Evolutionary conservation across 345 rosid genomes (phyloP).

Genomic region (Barbarea vulgaris): DNA sequence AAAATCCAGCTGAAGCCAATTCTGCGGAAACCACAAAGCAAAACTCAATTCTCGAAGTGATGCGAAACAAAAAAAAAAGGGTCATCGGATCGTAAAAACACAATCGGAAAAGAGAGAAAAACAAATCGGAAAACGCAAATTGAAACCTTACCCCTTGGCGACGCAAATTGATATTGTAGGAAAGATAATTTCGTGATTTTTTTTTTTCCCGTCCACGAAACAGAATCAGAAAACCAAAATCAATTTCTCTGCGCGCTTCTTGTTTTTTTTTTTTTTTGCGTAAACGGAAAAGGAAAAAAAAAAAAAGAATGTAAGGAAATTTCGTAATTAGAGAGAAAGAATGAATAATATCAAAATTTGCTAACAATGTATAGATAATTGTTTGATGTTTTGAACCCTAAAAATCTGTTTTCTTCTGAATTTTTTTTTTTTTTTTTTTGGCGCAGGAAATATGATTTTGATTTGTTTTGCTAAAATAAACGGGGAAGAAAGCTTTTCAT

Average conservation of each 20-base stretch:
- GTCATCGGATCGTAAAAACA: not conserved
- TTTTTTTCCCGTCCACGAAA: no score
- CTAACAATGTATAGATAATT: not conserved
- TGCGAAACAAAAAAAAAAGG: not conserved
- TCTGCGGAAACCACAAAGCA: conserved; percentile 14
- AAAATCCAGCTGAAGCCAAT: conserved; percentile 18
- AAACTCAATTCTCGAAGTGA: not conserved
- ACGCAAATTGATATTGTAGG: not conserved
- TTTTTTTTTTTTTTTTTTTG: not conserved
- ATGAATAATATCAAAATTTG: not conserved
- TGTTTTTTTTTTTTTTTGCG: not conserved
- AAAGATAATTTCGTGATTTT: not conserved
- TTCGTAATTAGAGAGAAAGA: not conserved
- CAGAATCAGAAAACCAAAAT: no score
- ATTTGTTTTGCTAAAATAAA: not conserved
- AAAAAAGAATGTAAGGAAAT: not conserved
- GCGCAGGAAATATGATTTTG: conserved; percentile 9
- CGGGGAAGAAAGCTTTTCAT: conserved; percentile 20
- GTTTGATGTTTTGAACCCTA: conserved; percentile 1
- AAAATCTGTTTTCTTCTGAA: not conserved
- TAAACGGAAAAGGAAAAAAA: not conserved
- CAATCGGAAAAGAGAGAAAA: conserved; percentile 9
- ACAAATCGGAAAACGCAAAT: not conserved
- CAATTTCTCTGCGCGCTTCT: conserved; percentile 5
- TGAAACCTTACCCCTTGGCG: conserved; percentile 18